phyloP scores from a whole-genome alignment of 352 stramenopile genomes.

The Globisporangium middletonii region DNA sequence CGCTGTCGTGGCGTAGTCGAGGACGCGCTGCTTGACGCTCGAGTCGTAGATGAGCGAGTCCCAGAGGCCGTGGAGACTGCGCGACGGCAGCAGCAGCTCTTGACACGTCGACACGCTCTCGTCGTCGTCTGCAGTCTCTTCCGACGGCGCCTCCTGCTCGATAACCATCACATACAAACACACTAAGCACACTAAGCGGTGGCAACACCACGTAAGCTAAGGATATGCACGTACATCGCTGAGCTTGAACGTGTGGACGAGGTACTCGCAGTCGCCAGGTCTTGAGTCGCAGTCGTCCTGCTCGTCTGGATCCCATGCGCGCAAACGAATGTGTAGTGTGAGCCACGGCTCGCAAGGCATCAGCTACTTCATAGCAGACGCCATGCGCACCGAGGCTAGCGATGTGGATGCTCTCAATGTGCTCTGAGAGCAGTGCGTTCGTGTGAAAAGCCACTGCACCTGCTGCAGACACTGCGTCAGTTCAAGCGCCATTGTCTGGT shows the following conservation, averaged over 20 bases:
- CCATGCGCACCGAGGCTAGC: conserved; percentile 28
- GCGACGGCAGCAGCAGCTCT: conserved; percentile 63
- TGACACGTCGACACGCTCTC: conserved; percentile 79
- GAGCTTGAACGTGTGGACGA: conserved; percentile 71
- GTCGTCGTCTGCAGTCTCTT: conserved; percentile 77
- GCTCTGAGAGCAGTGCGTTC: conserved; percentile 17
- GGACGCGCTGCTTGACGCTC: conserved; percentile 68
- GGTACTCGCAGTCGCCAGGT: conserved; percentile 36
- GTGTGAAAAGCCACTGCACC: conserved; percentile 23
- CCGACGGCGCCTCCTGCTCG: conserved; percentile 46
- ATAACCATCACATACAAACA: conserved; percentile 32
- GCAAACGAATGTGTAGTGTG: neutral
- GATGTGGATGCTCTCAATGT: conserved; percentile 36
- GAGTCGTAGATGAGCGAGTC: conserved; percentile 84
- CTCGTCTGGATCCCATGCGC: conserved; percentile 5
- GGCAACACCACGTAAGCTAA: neutral
- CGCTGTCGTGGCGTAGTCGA: conserved; percentile 87
- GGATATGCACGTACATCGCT: conserved; percentile 31
- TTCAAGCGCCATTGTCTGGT: neutral
- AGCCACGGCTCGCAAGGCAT: neutral
- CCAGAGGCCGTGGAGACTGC: conserved; percentile 67
- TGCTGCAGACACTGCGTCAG: conserved; percentile 9
- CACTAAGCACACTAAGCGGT: neutral
- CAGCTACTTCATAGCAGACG: neutral
- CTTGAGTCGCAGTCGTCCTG: conserved; percentile 17